Base-by-base conservation (phyloP, 306 rosid genomes). In the Quercus ilex region DNA sequence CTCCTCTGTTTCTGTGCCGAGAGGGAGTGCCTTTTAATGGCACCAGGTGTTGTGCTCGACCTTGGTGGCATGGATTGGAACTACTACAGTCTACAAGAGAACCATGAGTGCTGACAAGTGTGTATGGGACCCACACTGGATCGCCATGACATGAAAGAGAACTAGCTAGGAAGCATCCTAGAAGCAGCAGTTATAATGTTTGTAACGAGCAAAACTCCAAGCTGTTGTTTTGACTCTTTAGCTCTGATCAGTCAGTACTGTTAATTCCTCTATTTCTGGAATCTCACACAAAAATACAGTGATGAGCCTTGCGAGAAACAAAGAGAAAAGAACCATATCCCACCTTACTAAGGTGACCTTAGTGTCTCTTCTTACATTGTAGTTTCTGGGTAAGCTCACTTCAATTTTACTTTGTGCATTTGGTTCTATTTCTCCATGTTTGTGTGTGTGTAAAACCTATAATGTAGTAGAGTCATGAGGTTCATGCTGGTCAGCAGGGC, bases 131-230 rank as follows among this genome's bases (percentile, higher is more conserved):
- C 85, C 71, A 19, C 20, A 11, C 4, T 14, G n/a, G 13, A 41
- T 28, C 19, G 12, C 4, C 19, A 53, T 7, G 41, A 46, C 74
- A 18, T 11, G n/a, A 55, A 56, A 20, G n/a, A 15, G 35, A 71
- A 2, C 15, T 4, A 65, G 23, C 13, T 5, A 84, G 79, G 87
- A 80, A 84, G 85, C 85, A 80, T 80, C 82, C 85, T 38, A 10
- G 87, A 84, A 80, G 79, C 71, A 77, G 79, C 41, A 57, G 38
- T 46, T 46, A 65, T 41, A 55, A n/a, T 8, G 20, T 60, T 30
- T n/a, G 1, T 4, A 3, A 9, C 30, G 3, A 62, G 23, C 33
- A 65, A 55, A 55, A 33, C 41, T 55, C 43, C 74, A 77, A 67
- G 3, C 70, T 30, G 4, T 13, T 49, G 46, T 28, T 64, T 64